Evolutionary conservation across 1,139 yeast species (phyloP).

Genomic region (Suhomyces panamericanus): DNA sequence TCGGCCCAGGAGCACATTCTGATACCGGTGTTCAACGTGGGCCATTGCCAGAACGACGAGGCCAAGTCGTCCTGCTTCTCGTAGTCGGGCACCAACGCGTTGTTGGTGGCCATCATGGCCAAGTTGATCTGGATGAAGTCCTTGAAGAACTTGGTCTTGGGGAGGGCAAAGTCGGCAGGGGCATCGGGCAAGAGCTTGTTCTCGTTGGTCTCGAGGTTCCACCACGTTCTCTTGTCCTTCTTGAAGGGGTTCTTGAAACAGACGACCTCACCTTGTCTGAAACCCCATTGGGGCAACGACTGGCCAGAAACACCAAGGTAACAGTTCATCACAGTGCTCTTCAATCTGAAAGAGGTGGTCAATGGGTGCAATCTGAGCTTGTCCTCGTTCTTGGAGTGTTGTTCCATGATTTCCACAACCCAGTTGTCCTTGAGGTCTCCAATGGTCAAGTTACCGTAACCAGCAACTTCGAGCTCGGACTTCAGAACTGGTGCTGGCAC

Average conservation of each 20-base stretch:
- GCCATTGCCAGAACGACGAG: constrained; percentile 98
- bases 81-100: constrained; percentile 88
- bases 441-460: constrained; percentile 82
- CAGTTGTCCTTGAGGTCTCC: constrained; percentile 95
- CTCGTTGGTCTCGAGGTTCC: constrained; percentile 89
- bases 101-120: constrained; percentile 99
- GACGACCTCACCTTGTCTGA: constrained; percentile 94
- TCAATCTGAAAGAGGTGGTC: constrained; percentile 81
- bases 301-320: constrained; percentile 83
- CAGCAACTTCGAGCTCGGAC: constrained; percentile 79
- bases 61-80: constrained; percentile 93
- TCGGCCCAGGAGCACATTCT: constrained; percentile 95
- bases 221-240: constrained; percentile 95
- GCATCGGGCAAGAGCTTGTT: constrained; percentile 76
- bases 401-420: constrained; percentile 85
- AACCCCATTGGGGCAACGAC: constrained; percentile 94
- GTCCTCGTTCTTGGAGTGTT: constrained; percentile 73
- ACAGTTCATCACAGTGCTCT: constrained; percentile 67
- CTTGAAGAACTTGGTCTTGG: constrained; percentile 78
- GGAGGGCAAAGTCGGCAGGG: constrained; percentile 70
- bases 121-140: constrained; percentile 91
- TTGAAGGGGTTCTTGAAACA: constrained; percentile 75
- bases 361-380: constrained; percentile 74
- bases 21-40: constrained; percentile 85
- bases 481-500: constrained; percentile 77